These are phyloP conservation scores for Erythrophleum fordii DNA, from an alignment of 306 rosid species.

Conservation along the genomic window DNA sequence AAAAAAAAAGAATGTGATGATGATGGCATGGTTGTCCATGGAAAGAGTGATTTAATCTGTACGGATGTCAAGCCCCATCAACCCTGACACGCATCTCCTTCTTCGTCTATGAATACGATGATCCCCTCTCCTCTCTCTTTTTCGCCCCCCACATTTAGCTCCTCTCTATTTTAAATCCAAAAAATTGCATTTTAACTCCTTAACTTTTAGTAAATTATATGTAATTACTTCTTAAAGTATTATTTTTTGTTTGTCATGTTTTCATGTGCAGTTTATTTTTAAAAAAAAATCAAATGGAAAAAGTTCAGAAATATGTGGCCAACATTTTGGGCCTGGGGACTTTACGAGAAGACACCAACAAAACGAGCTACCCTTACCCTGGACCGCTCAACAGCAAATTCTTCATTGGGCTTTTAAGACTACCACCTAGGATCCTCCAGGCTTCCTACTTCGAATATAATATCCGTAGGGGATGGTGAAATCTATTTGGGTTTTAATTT, in stretches of 20 bases:
- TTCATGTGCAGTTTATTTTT: no score
- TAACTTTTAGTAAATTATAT: no score
- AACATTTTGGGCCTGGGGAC: neutral
- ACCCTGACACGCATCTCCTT: neutral
- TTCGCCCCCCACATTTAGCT: neutral
- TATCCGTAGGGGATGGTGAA: no score
- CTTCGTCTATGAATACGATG: neutral
- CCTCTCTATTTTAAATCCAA: no score
- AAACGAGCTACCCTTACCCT: neutral
- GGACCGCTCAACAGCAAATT: neutral
- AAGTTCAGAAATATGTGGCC: neutral
- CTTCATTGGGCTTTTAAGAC: neutral
- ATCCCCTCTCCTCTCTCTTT: neutral
- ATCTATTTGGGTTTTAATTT: no score
- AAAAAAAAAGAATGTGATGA: neutral
- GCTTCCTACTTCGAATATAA: no score
- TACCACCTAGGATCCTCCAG: neutral
- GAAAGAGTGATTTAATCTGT: neutral
- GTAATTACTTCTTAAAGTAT: no score
- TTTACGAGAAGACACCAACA: neutral
- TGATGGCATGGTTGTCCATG: constrained; percentile 1
- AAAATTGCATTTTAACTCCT: no score
- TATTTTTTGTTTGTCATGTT: no score
- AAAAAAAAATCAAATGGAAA: no score
- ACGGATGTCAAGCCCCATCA: neutral